Conservation (phyloP, 257 asterid genomes). For the Gentiana dahurica region DNA sequence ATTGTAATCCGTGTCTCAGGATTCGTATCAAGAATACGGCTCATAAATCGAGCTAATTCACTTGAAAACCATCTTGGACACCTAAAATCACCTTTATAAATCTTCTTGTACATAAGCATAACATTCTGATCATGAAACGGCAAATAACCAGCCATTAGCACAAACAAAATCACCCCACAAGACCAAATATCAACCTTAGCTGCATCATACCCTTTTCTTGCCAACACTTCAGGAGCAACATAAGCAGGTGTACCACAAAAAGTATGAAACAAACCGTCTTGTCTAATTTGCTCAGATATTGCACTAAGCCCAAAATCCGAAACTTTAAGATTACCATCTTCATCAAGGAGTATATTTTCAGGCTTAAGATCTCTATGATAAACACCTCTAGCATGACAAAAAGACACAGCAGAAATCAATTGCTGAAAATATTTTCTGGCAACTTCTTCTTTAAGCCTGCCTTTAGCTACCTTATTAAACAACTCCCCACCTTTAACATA, state of each 20-base stretch:
- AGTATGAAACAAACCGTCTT: slow-evolving; percentile 26
- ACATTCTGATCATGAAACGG: slow-evolving; percentile 25
- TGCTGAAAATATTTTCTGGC: slow-evolving; percentile 21
- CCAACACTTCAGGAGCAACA: slow-evolving; percentile 25
- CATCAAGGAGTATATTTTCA: slow-evolving; percentile 21
- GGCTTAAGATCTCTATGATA: slow-evolving; percentile 25
- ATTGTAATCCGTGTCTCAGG: slow-evolving; percentile 58
- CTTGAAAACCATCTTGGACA: slow-evolving; percentile 27
- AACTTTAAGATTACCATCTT: slow-evolving; percentile 21
- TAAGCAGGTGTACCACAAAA: slow-evolving; percentile 30
- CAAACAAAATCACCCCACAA: slow-evolving; percentile 24
- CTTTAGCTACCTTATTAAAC: slow-evolving; percentile 30
- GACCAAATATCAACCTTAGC: slow-evolving; percentile 32
- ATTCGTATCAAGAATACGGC: slow-evolving; percentile 42
- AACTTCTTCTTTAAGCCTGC: slow-evolving; percentile 16
- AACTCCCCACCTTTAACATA: slow-evolving; percentile 46
- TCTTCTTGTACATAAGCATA: slow-evolving; percentile 26
- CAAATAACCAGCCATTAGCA: slow-evolving; percentile 23
- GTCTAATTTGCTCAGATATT: slow-evolving; percentile 22
- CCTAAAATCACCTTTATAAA: slow-evolving; percentile 22
- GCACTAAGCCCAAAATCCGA: slow-evolving; percentile 28
- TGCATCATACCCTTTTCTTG: slow-evolving; percentile 23
- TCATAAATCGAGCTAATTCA: slow-evolving; percentile 11
- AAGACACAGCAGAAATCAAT: slow-evolving; percentile 17
- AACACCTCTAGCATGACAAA: slow-evolving; percentile 25